Base-by-base conservation (phyloP, 78 protist species). In the Anaeramoeba ignava region DNA sequence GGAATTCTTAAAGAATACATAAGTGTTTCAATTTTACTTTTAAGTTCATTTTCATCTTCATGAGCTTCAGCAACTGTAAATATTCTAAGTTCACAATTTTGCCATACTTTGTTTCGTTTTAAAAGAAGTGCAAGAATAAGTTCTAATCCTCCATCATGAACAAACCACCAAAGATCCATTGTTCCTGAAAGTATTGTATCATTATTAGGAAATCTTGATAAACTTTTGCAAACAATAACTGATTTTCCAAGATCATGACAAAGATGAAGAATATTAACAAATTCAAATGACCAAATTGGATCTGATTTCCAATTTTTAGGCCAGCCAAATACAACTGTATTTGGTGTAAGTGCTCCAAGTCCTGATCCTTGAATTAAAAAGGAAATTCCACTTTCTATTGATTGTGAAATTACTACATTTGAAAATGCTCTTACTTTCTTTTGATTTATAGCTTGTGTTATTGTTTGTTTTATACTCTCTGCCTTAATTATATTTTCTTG, bases 141-240 rank as follows among this genome's bases (percentile, higher is more conserved):
- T 8, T 78, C 68, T 37, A 89, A 1, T 0, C 91, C 91, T 0
- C 91, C 91, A 42, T 89, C 91, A 8, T 89, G 88, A 54, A 86
- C 80, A 1, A 89, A 79, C 91, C 91, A 89, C 91, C 91, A 89
- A 2, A 89, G n/a, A 81, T 89, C 91, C 2, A 89, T 86, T 33
- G 17, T 54, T n/a, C 78, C 86, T 3, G 38, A 33, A 2, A 3
- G 1, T 8, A 3, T 2, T 2, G 2, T 41, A 1, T 38, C 2
- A 2, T 34, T 2, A 1, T 39, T 84, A 23, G 82, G 38, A 27
- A 36, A 41, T n/a, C n/a, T n/a, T n/a, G n/a, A n/a, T n/a, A n/a
- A n/a, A n/a, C n/a, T n/a, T n/a, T n/a, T n/a, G n/a, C n/a, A n/a
- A n/a, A n/a, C n/a, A n/a, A n/a, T n/a, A n/a, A n/a, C n/a, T n/a